Percentiles rank a stretch among this genome's conserved stretches.
phyloP scores from a whole-genome alignment of 2,329 filamentous ascomycete species.

The Aspergillus ibericus region DNA sequence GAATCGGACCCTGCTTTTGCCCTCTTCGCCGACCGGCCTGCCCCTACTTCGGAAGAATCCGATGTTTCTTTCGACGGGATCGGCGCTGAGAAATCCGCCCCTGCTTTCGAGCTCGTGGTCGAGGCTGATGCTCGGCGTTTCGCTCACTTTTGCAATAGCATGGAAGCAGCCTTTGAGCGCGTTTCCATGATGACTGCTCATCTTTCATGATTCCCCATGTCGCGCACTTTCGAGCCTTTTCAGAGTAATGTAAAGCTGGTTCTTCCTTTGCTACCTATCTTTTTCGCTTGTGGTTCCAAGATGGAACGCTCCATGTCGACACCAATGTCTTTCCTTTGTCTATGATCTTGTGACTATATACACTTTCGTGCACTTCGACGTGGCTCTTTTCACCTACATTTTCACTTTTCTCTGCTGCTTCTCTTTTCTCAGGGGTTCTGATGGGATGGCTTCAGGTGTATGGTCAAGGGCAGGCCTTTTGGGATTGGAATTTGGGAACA shows the following conservation, averaged over 20 bases:
- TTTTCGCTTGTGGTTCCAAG: conserved; percentile 10
- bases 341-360: conserved; percentile 25
- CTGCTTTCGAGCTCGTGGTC: conserved; percentile 65
- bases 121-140: conserved; percentile 37
- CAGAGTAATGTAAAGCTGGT: conserved; percentile 23
- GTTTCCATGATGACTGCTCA: conserved; percentile 43
- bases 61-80: conserved; percentile 52
- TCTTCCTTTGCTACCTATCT: conserved; percentile 13
- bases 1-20: conserved; percentile 51
- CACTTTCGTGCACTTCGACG: background rate
- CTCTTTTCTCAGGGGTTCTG: conserved; percentile 8
- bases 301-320: conserved; percentile 19
- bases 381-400: conserved; percentile 6
- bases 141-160: conserved; percentile 39
- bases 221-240: conserved; percentile 19
- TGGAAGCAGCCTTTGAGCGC: conserved; percentile 45
- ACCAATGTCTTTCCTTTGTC: conserved; percentile 25
- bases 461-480: conserved; percentile 9
- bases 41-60: conserved; percentile 23
- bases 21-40: conserved; percentile 54
- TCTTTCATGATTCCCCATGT: conserved; percentile 37
- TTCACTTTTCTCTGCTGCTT: conserved; percentile 1
- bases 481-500: conserved; percentile 3
- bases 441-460: conserved; percentile 4
- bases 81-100: conserved; percentile 63